Conservation (phyloP, 2,329 filamentous ascomycete species). For the Xylaria sp. region DNA sequence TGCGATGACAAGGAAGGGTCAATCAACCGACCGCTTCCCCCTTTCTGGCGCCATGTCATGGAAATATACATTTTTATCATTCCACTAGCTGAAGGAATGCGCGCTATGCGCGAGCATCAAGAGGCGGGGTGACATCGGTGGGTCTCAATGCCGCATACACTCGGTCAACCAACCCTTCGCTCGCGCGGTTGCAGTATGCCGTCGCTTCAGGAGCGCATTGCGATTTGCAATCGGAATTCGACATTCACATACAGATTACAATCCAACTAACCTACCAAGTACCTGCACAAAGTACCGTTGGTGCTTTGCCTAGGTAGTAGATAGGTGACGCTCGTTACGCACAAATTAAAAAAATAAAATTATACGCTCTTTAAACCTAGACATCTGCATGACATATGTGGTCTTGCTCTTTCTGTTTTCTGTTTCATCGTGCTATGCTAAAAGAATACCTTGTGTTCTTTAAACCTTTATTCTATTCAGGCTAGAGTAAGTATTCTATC, state of each 20-base stretch:
- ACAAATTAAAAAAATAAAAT: not conserved
- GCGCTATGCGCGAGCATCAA: not conserved
- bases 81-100: slow-evolving; percentile 16
- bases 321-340: not conserved
- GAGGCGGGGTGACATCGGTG: not conserved
- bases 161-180: slow-evolving; percentile 5
- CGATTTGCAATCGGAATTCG: not conserved
- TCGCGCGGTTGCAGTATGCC: slow-evolving; percentile 6
- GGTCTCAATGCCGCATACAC: not conserved
- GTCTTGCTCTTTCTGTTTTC: not conserved
- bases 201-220: slow-evolving; percentile 8
- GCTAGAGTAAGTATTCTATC: not conserved
- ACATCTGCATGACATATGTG: not conserved
- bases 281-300: not conserved
- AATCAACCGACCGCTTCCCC: not conserved
- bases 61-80: slow-evolving; percentile 11
- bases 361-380: not conserved
- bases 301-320: not conserved
- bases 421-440: not conserved
- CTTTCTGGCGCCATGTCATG: slow-evolving; percentile 5
- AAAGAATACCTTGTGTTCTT: not conserved
- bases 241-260: not conserved
- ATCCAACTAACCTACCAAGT: not conserved
- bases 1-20: slow-evolving; percentile 12
- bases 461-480: not conserved